Percentiles rank a stretch among this genome's conserved stretches.
These are phyloP conservation scores for Sordariomycetes sp. DNA, from an alignment of 2,329 filamentous ascomycete species.

Conservation along the genomic window DNA sequence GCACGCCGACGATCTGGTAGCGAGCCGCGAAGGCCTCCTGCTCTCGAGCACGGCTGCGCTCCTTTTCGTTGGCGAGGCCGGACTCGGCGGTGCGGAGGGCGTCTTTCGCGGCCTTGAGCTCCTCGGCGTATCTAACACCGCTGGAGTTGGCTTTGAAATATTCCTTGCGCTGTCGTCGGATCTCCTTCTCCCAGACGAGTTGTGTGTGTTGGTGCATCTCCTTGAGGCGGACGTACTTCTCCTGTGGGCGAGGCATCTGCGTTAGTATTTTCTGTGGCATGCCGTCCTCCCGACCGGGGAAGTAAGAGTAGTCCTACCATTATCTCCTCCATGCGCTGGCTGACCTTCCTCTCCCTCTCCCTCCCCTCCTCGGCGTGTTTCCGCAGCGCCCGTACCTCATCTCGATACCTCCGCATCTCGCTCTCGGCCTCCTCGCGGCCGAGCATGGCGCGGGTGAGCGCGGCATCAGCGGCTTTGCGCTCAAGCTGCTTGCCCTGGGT, in stretches of 20 bases:
- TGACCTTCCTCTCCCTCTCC: slow-evolving; percentile 54
- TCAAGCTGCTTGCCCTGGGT: slow-evolving; percentile 50
- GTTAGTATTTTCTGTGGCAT: too few relatives aligned
- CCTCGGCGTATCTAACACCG: slow-evolving; percentile 62
- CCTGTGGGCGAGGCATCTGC: slow-evolving; percentile 31
- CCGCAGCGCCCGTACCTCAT: slow-evolving; percentile 45
- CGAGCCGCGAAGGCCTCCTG: slow-evolving; percentile 60
- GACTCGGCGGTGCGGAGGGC: slow-evolving; percentile 46
- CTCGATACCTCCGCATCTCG: slow-evolving; percentile 53
- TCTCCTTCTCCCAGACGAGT: slow-evolving; percentile 63
- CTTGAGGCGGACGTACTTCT: slow-evolving; percentile 59
- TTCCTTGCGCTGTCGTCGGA: slow-evolving; percentile 58
- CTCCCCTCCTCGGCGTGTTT: slow-evolving; percentile 53
- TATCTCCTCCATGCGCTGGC: slow-evolving; percentile 55
- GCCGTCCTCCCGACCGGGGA: too few relatives aligned
- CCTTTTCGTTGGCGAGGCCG: slow-evolving; percentile 51
- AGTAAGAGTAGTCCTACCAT: slow-evolving; percentile 48
- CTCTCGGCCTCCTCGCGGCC: slow-evolving; percentile 62
- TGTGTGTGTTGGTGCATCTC: slow-evolving; percentile 58
- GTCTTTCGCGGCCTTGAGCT: slow-evolving; percentile 52
- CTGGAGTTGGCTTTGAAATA: slow-evolving; percentile 64
- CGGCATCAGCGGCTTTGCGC: slow-evolving; percentile 54
- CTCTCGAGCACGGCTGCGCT: slow-evolving; percentile 49
- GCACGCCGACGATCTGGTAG: slow-evolving; percentile 52
- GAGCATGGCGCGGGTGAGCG: slow-evolving; percentile 54